A percentile compares a stretch with the other conserved stretches of the same genome.
phyloP scores from a whole-genome alignment of 257 asterid species.

The Sherardia arvensis region DNA sequence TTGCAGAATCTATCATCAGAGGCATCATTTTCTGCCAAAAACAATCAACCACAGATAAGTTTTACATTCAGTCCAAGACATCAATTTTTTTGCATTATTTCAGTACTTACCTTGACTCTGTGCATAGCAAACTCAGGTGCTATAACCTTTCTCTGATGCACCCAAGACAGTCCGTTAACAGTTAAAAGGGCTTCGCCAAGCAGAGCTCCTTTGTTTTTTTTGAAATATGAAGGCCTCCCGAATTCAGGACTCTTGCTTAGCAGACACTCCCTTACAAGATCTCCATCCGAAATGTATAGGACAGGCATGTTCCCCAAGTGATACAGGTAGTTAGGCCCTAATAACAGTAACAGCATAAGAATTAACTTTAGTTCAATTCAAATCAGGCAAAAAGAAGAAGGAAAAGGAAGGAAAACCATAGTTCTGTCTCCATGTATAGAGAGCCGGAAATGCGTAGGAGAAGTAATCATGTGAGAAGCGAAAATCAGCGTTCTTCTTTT shows the following conservation, averaged over 20 bases:
- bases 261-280: constrained; percentile 2
- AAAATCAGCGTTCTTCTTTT: not conserved
- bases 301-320: constrained; percentile 3
- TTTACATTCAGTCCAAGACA: not conserved
- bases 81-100: not conserved
- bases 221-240: constrained; percentile 2
- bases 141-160: constrained; percentile 8
- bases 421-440: constrained; percentile 1
- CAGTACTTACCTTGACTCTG: constrained; percentile 3
- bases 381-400: not conserved
- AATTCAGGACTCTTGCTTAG: not conserved
- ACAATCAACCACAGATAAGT: not conserved
- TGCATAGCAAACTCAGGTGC: constrained; percentile 4
- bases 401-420: constrained; percentile 2
- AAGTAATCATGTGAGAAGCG: not conserved
- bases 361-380: not conserved
- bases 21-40: not conserved
- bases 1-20: not conserved
- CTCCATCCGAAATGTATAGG: not conserved
- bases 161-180: constrained; percentile 2
- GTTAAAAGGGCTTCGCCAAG: not conserved
- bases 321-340: not conserved
- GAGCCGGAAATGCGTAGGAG: constrained; percentile 1
- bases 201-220: not conserved
- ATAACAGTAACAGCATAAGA: not conserved